Conservation (phyloP, 2,329 filamentous ascomycete genomes). For the Cladosporium sp. region DNA sequence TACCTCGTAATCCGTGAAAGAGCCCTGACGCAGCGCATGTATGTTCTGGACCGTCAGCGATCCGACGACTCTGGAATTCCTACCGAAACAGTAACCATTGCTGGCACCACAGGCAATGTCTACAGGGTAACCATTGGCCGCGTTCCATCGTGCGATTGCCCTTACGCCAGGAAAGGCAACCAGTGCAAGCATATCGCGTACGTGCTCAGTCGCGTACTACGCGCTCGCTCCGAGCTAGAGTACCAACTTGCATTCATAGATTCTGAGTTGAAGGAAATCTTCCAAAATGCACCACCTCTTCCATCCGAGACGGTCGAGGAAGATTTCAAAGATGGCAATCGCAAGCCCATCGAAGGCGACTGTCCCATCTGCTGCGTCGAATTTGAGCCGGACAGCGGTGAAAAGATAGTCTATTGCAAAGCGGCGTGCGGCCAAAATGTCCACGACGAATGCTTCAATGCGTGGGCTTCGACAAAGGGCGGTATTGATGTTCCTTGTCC, state of each 20-base stretch:
- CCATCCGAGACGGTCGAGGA: constrained; percentile 33
- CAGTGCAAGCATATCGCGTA: constrained; percentile 65
- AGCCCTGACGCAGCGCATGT: constrained; percentile 31
- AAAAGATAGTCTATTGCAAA: constrained; percentile 56
- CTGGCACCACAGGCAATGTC: constrained; percentile 60
- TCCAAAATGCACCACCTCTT: constrained; percentile 51
- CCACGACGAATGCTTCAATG: constrained; percentile 54
- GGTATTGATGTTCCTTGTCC: constrained; percentile 28
- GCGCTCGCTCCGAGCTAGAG: constrained; percentile 50
- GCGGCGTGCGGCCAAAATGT: constrained; percentile 60
- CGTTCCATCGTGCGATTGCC: constrained; percentile 38
- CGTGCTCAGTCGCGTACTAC: constrained; percentile 55
- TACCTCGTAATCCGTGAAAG: constrained; percentile 24
- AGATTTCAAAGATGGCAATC: constrained; percentile 42
- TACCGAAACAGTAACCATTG: constrained; percentile 54
- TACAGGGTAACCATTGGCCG: constrained; percentile 54
- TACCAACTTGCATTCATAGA: constrained; percentile 61
- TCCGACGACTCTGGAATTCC: constrained; percentile 31
- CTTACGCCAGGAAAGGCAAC: constrained; percentile 34
- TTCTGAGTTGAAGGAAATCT: constrained; percentile 55
- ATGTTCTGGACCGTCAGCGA: constrained; percentile 26
- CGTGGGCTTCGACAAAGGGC: constrained; percentile 41
- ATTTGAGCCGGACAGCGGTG: constrained; percentile 22
- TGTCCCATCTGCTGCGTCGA: constrained; percentile 55
- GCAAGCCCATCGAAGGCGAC: constrained; percentile 58